Conservation (phyloP, 805 yeast genomes). For the Metschnikowia noctiluminum region DNA sequence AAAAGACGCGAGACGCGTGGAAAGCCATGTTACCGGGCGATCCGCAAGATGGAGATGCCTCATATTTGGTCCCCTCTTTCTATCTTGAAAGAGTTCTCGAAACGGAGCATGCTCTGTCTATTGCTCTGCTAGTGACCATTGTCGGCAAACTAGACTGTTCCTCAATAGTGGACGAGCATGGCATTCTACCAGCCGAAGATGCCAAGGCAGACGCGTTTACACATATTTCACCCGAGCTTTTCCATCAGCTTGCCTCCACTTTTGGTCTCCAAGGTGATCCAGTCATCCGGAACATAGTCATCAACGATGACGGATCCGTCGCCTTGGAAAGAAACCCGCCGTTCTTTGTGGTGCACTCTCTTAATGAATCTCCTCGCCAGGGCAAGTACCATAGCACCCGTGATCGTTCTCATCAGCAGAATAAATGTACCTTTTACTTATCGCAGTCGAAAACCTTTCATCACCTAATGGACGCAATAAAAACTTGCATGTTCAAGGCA, state of each 20-base stretch:
- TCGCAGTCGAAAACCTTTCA: slow-evolving; percentile 35
- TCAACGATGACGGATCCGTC: slow-evolving; percentile 25
- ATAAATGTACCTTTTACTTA: slow-evolving; percentile 16
- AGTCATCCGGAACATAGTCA: slow-evolving; percentile 28
- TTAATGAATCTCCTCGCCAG: slow-evolving; percentile 19
- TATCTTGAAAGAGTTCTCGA: slow-evolving; percentile 44
- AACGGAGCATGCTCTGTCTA: slow-evolving; percentile 11
- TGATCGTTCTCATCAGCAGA: slow-evolving; percentile 7
- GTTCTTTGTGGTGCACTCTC: slow-evolving; percentile 31
- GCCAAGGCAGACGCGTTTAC: slow-evolving; percentile 20
- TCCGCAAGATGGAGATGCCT: slow-evolving; percentile 43
- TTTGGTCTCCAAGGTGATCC: slow-evolving; percentile 48
- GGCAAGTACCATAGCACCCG: slow-evolving; percentile 1
- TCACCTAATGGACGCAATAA: slow-evolving; percentile 29
- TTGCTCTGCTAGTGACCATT: slow-evolving; percentile 24
- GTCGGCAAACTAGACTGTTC: slow-evolving; percentile 49
- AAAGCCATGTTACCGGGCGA: slow-evolving; percentile 2
- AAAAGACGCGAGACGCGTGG: slow-evolving; percentile 9
- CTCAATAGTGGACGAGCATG: slow-evolving; percentile 42
- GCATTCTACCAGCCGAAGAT: slow-evolving; percentile 35
- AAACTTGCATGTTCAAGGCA: slow-evolving; percentile 20
- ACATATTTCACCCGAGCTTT: slow-evolving; percentile 43
- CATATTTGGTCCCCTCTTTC: slow-evolving; percentile 45
- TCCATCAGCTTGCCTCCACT: slow-evolving; percentile 46
- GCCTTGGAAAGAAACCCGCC: slow-evolving; percentile 38